Conservation (phyloP, 352 stramenopile genomes). For the Phytophthora fragariaefolia region DNA sequence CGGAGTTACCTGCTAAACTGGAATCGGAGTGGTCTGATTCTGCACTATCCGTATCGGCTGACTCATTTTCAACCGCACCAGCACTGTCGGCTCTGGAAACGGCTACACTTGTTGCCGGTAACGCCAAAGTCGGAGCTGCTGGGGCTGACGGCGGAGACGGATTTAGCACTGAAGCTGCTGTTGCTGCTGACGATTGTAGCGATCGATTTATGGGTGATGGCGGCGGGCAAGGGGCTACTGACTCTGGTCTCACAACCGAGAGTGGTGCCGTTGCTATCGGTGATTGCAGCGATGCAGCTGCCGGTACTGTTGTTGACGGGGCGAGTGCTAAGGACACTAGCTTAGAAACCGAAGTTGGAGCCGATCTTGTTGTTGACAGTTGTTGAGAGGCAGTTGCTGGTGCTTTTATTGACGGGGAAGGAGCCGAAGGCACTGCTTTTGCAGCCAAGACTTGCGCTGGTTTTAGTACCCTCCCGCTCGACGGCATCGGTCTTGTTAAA, state of each 20-base stretch:
- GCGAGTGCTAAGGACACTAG: background rate
- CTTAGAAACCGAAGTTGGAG: background rate
- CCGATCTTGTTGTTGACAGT: too few relatives aligned
- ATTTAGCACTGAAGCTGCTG: background rate
- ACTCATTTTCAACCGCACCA: constrained; percentile 5
- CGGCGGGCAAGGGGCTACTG: too few relatives aligned
- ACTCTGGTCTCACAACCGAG: too few relatives aligned
- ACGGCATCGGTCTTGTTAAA: background rate
- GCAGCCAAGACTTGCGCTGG: too few relatives aligned
- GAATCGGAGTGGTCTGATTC: constrained; percentile 13
- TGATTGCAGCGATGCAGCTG: too few relatives aligned
- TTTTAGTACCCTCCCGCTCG: background rate
- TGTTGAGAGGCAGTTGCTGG: too few relatives aligned
- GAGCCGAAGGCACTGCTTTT: too few relatives aligned
- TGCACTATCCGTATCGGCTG: constrained; percentile 5
- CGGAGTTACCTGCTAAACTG: background rate
- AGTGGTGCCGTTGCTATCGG: too few relatives aligned
- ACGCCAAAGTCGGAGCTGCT: background rate
- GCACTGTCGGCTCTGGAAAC: too few relatives aligned
- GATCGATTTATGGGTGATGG: too few relatives aligned
- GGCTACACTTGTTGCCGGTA: background rate
- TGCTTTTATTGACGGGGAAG: too few relatives aligned
- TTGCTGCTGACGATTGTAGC: too few relatives aligned
- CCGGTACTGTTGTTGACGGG: background rate
- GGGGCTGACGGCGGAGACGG: background rate